Percentiles rank a stretch among this genome's conserved stretches.
These are phyloP conservation scores for Pleurostoma richardsiae DNA, from an alignment of 2,329 filamentous ascomycete species.

Conservation along the genomic window DNA sequence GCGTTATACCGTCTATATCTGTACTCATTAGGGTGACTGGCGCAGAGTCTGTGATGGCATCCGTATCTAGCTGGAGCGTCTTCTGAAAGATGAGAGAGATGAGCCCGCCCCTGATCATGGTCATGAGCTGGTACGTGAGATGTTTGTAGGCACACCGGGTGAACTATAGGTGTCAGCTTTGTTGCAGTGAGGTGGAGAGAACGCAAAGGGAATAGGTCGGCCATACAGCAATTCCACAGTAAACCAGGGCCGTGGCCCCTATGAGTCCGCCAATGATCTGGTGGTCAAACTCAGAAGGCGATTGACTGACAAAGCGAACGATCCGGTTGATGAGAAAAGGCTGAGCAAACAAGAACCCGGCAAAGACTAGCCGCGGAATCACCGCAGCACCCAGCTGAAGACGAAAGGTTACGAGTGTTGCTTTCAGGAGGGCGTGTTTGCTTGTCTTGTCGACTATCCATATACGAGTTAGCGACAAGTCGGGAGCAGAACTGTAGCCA, in stretches of 20 bases:
- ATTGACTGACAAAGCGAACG: slow-evolving; percentile 21
- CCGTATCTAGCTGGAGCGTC: slow-evolving; percentile 23
- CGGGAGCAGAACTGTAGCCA: too few species aligned
- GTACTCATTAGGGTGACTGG: slow-evolving; percentile 42
- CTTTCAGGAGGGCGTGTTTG: background rate
- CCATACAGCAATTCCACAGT: background rate
- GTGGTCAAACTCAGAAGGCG: slow-evolving; percentile 16
- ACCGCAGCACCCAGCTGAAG: slow-evolving; percentile 20
- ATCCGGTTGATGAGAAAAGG: slow-evolving; percentile 35
- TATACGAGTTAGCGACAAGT: too few species aligned
- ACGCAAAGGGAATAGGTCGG: slow-evolving; percentile 29
- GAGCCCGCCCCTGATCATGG: slow-evolving; percentile 19
- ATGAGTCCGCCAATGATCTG: slow-evolving; percentile 28
- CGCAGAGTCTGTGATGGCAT: slow-evolving; percentile 13
- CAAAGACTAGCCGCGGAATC: slow-evolving; percentile 29
- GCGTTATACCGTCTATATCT: slow-evolving; percentile 36
- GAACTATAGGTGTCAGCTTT: slow-evolving; percentile 30
- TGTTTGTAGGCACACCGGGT: slow-evolving; percentile 10
- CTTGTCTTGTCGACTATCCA: background rate
- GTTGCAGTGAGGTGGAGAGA: slow-evolving; percentile 5
- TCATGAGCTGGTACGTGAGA: slow-evolving; percentile 12
- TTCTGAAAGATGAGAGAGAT: slow-evolving; percentile 19
- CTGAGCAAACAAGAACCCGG: slow-evolving; percentile 36
- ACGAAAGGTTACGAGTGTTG: slow-evolving; percentile 16
- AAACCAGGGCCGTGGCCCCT: background rate